A percentile compares a stretch with the other conserved stretches of the same genome.
Evolutionary conservation across 495 filamentous ascomycete species (phyloP).

Genomic region (Annulohypoxylon nitens): DNA sequence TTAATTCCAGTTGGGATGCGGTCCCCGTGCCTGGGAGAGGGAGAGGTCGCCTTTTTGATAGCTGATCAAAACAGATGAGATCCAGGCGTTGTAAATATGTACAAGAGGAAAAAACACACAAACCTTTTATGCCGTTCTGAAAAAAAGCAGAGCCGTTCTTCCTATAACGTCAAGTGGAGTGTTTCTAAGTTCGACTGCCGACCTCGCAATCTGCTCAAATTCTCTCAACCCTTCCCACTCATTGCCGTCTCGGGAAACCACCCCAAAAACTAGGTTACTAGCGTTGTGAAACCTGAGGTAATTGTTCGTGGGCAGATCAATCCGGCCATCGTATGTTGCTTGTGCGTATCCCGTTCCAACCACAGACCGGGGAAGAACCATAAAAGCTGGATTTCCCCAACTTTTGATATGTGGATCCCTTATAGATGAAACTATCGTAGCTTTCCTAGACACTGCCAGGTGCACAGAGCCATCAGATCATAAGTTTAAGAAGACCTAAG

Average conservation of each 20-base stretch:
- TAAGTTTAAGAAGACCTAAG: background rate
- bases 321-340: background rate
- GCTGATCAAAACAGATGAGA: slow-evolving; percentile 18
- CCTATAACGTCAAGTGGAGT: slow-evolving; percentile 2
- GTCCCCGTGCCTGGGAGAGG: slow-evolving; percentile 18
- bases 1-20: slow-evolving; percentile 24
- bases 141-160: background rate
- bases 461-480: background rate
- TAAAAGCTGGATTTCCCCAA: background rate
- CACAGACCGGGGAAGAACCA: slow-evolving; percentile 1
- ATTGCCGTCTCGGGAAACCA: slow-evolving; percentile 1
- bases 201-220: slow-evolving; percentile 9
- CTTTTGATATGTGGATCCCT: background rate
- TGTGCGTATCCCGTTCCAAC: background rate
- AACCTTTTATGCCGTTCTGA: slow-evolving; percentile 45
- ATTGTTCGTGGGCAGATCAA: background rate
- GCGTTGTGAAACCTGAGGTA: slow-evolving; percentile 8
- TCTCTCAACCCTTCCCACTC: slow-evolving; percentile 15
- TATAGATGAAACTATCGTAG: background rate
- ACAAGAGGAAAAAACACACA: slow-evolving; percentile 43
- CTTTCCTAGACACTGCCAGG: background rate
- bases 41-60: background rate
- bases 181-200: background rate
- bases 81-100: slow-evolving; percentile 53
- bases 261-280: slow-evolving; percentile 5